phyloP scores from a whole-genome alignment of 768 basidiomycete species.

The Tricholoma bakamatsutake region DNA sequence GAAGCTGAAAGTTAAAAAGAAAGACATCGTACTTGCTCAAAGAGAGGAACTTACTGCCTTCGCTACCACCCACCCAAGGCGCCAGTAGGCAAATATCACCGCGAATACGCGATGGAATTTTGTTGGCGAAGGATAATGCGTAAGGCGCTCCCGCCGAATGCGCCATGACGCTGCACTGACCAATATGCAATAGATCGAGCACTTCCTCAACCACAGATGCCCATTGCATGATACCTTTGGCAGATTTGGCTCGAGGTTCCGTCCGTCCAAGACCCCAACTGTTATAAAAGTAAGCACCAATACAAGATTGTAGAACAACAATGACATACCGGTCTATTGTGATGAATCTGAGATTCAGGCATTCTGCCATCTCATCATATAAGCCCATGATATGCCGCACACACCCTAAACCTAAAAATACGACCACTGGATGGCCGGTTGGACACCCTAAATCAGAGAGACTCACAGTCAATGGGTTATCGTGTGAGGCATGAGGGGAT shows the following conservation, averaged over 20 bases:
- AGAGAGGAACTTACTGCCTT: conserved; percentile 58
- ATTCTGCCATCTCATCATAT: conserved; percentile 94
- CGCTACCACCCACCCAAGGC: conserved; percentile 93
- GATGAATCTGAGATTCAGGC: conserved; percentile 80
- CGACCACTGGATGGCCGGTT: conserved; percentile 80
- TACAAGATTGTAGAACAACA: neutral
- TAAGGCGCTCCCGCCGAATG: conserved; percentile 96
- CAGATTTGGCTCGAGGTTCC: conserved; percentile 58
- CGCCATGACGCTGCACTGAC: conserved; percentile 84
- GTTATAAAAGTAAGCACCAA: conserved; percentile 15
- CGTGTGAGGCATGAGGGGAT: conserved; percentile 71
- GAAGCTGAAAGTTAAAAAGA: neutral
- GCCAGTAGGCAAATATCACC: conserved; percentile 88
- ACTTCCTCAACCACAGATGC: conserved; percentile 87
- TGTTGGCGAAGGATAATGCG: conserved; percentile 82
- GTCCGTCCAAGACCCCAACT: conserved; percentile 95
- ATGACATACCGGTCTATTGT: conserved; percentile 79
- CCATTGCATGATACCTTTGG: conserved; percentile 87
- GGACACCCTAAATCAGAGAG: conserved; percentile 89
- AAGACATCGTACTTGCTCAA: neutral
- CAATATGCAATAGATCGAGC: conserved; percentile 71
- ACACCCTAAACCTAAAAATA: conserved; percentile 91
- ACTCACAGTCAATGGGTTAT: conserved; percentile 76
- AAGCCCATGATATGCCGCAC: conserved; percentile 93
- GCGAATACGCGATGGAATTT: conserved; percentile 63